Percentiles rank a stretch among this genome's conserved stretches.
Evolutionary conservation across 75 land plant species (phyloP).

Genomic region (Ceratopteris richardii): DNA sequence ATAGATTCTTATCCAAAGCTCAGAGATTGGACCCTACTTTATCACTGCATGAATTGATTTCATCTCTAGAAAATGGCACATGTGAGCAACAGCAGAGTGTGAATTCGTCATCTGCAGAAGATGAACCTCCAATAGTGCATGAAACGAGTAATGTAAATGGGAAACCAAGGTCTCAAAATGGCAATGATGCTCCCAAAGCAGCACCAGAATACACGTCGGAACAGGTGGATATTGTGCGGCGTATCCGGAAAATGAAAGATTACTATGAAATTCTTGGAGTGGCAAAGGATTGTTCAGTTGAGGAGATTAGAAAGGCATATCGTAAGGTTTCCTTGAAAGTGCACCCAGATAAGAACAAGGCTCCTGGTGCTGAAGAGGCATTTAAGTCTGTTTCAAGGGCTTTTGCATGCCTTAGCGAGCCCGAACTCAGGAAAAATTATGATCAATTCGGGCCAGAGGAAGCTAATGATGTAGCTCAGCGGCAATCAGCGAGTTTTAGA

Average conservation of each 20-base stretch:
- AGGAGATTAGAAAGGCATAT: slow-evolving; percentile 77
- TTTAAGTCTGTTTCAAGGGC: slow-evolving; percentile 78
- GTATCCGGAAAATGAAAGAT: slow-evolving; percentile 52
- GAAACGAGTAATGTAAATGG: slow-evolving; percentile 10
- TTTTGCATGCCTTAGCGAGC: slow-evolving; percentile 69
- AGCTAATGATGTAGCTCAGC: slow-evolving; percentile 40
- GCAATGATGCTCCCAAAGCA: slow-evolving; percentile 10
- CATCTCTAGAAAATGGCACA: slow-evolving; percentile 22
- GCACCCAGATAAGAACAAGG: slow-evolving; percentile 91
- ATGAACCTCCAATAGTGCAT: background rate
- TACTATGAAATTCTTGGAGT: slow-evolving; percentile 70
- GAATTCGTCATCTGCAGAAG: background rate
- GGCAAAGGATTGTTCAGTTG: slow-evolving; percentile 58
- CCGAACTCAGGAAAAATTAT: slow-evolving; percentile 47
- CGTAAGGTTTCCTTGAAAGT: slow-evolving; percentile 76
- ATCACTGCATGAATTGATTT: slow-evolving; percentile 32
- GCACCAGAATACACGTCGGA: slow-evolving; percentile 43
- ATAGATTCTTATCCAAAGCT: slow-evolving; percentile 56
- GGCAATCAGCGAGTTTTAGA: background rate
- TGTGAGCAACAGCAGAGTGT: background rate
- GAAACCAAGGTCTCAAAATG: slow-evolving; percentile 11
- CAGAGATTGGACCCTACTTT: slow-evolving; percentile 40
- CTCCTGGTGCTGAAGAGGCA: slow-evolving; percentile 85
- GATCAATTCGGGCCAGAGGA: slow-evolving; percentile 54
- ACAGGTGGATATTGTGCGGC: slow-evolving; percentile 49